phyloP scores from a whole-genome alignment of 148 eudicot species.

The Diospyros lotus region DNA sequence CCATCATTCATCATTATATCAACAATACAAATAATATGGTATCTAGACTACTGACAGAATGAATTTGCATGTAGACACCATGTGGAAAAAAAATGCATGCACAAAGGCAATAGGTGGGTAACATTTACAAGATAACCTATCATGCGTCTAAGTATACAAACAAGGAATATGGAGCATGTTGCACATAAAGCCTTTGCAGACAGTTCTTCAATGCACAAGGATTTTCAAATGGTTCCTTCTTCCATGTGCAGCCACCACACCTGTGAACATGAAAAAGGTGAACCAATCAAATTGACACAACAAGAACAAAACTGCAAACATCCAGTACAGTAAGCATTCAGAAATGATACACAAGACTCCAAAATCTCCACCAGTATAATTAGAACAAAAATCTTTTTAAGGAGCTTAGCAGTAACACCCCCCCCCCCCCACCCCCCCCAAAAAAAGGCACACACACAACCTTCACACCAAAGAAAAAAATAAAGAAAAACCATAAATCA shows the following conservation, averaged over 20 bases:
- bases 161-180: not conserved
- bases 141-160: conserved; percentile 7
- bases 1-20: no score
- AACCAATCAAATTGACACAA: conserved; percentile 41
- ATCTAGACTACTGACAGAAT: conserved; percentile 4
- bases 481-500: not conserved
- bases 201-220: conserved; percentile 35
- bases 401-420: not conserved
- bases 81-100: conserved; percentile 9
- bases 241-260: conserved; percentile 40
- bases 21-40: not conserved
- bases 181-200: conserved; percentile 7
- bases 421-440: not conserved
- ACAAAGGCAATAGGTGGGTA: conserved; percentile 20
- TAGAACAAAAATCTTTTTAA: not conserved
- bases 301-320: conserved; percentile 1
- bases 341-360: not conserved
- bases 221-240: conserved; percentile 38
- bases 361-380: not conserved
- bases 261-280: conserved; percentile 36
- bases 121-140: conserved; percentile 17
- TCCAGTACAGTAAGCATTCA: conserved; percentile 3
- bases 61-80: not conserved
- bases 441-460: not conserved
- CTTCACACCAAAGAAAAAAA: not conserved